Percentiles rank a stretch among this genome's conserved stretches.
Conservation (phyloP, 805 yeast genomes). For the Zygosaccharomyces kombuchaensis region DNA sequence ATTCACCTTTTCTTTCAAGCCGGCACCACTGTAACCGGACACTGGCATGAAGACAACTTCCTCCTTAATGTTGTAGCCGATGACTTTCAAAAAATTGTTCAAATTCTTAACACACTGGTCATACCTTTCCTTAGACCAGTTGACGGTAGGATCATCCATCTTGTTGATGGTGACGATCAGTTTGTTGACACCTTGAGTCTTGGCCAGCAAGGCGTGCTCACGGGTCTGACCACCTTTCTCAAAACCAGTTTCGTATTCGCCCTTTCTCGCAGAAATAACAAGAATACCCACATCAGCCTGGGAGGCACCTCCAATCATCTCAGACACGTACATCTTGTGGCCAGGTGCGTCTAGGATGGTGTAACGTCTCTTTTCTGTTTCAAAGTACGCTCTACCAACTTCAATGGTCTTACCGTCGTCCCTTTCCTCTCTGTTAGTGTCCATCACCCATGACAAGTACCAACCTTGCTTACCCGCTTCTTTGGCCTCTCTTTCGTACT, state of each 20-base stretch:
- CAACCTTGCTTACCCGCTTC: slow-evolving; percentile 99
- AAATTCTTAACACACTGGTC: slow-evolving; percentile 90
- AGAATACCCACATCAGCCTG: slow-evolving; percentile 98
- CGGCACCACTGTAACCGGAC: slow-evolving; percentile 96
- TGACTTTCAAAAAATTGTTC: slow-evolving; percentile 70
- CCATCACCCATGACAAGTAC: slow-evolving; percentile 99
- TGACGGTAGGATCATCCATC: slow-evolving; percentile 98
- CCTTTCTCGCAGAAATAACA: slow-evolving; percentile 97
- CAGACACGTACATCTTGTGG: slow-evolving; percentile 97
- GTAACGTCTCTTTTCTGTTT: slow-evolving; percentile 96
- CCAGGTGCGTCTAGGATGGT: slow-evolving; percentile 99
- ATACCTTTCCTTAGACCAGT: slow-evolving; percentile 94
- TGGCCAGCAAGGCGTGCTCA: slow-evolving; percentile 95
- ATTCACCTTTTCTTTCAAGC: slow-evolving; percentile 80
- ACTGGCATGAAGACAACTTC: slow-evolving; percentile 95
- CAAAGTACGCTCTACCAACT: slow-evolving; percentile 96
- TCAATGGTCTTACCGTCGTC: slow-evolving; percentile 98
- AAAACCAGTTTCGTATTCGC: slow-evolving; percentile 98
- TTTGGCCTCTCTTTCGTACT: slow-evolving; percentile 96
- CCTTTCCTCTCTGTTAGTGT: slow-evolving; percentile 98
- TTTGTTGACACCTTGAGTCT: slow-evolving; percentile 96
- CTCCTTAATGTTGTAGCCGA: slow-evolving; percentile 80
- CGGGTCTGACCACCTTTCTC: slow-evolving; percentile 99
- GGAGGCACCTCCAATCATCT: slow-evolving; percentile 99
- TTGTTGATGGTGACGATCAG: slow-evolving; percentile 92